Conservation (phyloP, 2,329 filamentous ascomycete genomes). For the Aureobasidium leucospermi region DNA sequence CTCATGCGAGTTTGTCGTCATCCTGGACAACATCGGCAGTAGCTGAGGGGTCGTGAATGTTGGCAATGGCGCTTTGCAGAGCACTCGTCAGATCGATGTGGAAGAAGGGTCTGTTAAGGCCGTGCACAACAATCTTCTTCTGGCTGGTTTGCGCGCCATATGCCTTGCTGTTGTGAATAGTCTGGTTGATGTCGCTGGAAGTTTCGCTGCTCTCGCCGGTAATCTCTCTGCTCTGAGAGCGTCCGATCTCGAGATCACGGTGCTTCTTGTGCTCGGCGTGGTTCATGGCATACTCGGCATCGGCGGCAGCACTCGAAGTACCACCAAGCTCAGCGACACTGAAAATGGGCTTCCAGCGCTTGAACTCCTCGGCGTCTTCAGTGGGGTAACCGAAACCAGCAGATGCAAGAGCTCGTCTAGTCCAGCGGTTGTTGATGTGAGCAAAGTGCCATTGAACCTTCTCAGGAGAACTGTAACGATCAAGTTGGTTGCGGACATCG, state of each 20-base stretch:
- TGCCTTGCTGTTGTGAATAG: constrained; percentile 42
- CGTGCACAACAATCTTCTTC: constrained; percentile 63
- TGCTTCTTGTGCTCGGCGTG: constrained; percentile 34
- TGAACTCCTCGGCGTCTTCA: constrained; percentile 43
- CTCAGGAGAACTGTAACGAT: constrained; percentile 72
- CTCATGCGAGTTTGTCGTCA: not conserved
- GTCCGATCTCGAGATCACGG: constrained; percentile 24
- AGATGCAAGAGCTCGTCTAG: constrained; percentile 77
- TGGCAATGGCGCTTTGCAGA: constrained; percentile 77
- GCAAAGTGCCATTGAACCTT: constrained; percentile 92
- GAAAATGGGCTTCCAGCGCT: constrained; percentile 91
- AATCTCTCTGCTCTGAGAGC: constrained; percentile 22
- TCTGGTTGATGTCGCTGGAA: constrained; percentile 17
- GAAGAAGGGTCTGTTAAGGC: constrained; percentile 86
- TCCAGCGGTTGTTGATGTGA: constrained; percentile 91
- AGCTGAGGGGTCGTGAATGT: constrained; percentile 38
- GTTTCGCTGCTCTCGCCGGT: constrained; percentile 20
- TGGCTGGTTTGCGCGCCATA: constrained; percentile 23
- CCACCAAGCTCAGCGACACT: constrained; percentile 82
- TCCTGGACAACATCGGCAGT: constrained; percentile 9
- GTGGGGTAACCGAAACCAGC: constrained; percentile 85
- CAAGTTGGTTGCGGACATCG: constrained; percentile 89
- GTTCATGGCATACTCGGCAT: constrained; percentile 58
- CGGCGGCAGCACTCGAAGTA: constrained; percentile 58
- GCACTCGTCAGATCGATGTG: constrained; percentile 88